These are phyloP conservation scores for Aspergillus incahuasiensis DNA, from an alignment of 495 filamentous ascomycete species.

Conservation along the genomic window DNA sequence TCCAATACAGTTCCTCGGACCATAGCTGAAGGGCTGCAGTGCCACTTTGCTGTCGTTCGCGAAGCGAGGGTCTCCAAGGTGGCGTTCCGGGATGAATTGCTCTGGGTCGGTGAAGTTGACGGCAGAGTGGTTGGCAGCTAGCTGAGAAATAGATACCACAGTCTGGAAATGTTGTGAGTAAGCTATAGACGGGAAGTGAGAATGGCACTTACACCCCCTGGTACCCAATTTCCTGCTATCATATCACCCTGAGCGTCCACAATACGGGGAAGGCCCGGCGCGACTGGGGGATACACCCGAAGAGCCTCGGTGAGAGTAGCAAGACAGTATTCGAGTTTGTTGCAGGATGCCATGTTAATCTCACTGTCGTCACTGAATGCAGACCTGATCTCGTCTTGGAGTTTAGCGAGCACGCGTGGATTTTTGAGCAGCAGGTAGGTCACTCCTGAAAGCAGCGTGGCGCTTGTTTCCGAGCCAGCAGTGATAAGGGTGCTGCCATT, in stretches of 20 bases:
- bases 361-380: background rate
- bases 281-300: background rate
- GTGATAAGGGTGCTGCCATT: background rate
- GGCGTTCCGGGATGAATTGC: conserved; percentile 30
- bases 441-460: background rate
- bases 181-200: background rate
- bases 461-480: background rate
- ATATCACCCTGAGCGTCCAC: too few relatives aligned
- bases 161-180: background rate
- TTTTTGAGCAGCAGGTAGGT: background rate
- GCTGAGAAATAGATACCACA: background rate
- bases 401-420: background rate
- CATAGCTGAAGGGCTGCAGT: conserved; percentile 27
- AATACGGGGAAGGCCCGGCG: too few relatives aligned
- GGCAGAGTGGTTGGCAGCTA: conserved; percentile 21
- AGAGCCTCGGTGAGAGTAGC: background rate
- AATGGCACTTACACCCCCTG: background rate
- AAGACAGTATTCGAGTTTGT: background rate
- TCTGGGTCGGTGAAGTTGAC: conserved; percentile 23
- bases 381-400: background rate
- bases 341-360: background rate
- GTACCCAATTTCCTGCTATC: too few relatives aligned
- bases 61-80: conserved; percentile 19
- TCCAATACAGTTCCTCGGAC: conserved; percentile 30
- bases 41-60: conserved; percentile 19